Percentiles rank a stretch among this genome's conserved stretches.
phyloP scores from a whole-genome alignment of 192 early-diverging fungal genomes.

The Helicostylum pulchrum region DNA sequence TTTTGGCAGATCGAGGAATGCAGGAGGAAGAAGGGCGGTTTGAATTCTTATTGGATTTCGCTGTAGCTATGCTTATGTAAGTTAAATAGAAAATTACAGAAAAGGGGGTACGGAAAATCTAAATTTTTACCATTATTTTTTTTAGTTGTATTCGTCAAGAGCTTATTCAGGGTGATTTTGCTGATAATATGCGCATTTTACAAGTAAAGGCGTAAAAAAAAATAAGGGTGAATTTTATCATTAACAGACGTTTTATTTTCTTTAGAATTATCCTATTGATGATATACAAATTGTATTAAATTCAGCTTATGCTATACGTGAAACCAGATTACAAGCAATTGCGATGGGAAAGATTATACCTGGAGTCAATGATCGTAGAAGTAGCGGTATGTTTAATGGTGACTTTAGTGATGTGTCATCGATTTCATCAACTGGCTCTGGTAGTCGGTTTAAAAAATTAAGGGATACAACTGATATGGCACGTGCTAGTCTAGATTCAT shows the following conservation, averaged over 20 bases:
- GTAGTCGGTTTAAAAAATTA: slow-evolving; percentile 22
- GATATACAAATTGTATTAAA: slow-evolving; percentile 39
- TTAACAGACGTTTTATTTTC: background rate
- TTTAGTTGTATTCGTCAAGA: slow-evolving; percentile 48
- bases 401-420: slow-evolving; percentile 29
- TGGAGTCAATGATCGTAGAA: slow-evolving; percentile 28
- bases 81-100: slow-evolving; percentile 22
- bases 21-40: slow-evolving; percentile 44
- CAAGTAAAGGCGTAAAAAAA: slow-evolving; percentile 43
- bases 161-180: slow-evolving; percentile 58
- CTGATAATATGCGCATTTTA: slow-evolving; percentile 56
- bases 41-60: slow-evolving; percentile 74
- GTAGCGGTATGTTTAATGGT: slow-evolving; percentile 21
- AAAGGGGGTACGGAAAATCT: background rate
- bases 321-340: slow-evolving; percentile 20
- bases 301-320: slow-evolving; percentile 25
- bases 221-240: background rate
- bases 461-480: slow-evolving; percentile 30
- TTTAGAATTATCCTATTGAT: slow-evolving; percentile 57
- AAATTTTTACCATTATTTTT: slow-evolving; percentile 13
- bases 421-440: slow-evolving; percentile 19
- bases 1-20: slow-evolving; percentile 63
- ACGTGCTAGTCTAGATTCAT: slow-evolving; percentile 27
- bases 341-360: slow-evolving; percentile 18
- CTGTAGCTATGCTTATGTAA: slow-evolving; percentile 69